These are phyloP conservation scores for Adansonia rubrostipa DNA, from an alignment of 441 rosid genomes.

Conservation along the genomic window DNA sequence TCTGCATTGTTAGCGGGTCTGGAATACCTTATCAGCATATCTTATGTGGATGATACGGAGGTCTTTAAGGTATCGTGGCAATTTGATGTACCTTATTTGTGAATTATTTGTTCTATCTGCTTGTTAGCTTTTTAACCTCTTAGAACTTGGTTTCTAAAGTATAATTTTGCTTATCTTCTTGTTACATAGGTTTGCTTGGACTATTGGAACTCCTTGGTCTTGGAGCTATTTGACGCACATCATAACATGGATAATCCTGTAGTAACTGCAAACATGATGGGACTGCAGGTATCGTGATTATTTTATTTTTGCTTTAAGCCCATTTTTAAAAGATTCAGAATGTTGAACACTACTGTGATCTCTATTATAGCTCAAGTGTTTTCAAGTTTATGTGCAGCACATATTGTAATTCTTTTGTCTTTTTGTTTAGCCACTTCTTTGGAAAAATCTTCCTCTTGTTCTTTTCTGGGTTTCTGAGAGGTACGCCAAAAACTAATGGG, in stretches of 20 bases:
- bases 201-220: constrained; percentile 92
- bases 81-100: neutral
- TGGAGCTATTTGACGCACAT: constrained; percentile 89
- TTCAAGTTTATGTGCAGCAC: neutral
- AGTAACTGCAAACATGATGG: constrained; percentile 75
- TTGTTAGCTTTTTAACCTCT: constrained; percentile 16
- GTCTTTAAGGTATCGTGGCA: constrained; percentile 80
- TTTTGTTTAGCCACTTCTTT: neutral
- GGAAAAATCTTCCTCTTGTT: neutral
- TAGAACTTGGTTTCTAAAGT: constrained; percentile 14
- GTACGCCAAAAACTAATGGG: neutral
- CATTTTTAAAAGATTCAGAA: neutral
- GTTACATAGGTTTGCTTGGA: constrained; percentile 94
- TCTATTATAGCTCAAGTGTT: neutral
- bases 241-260: constrained; percentile 90
- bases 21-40: constrained; percentile 86
- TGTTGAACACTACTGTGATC: neutral
- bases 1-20: constrained; percentile 78
- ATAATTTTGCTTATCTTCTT: constrained; percentile 19
- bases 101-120: constrained; percentile 4
- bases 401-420: neutral
- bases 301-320: constrained; percentile 2
- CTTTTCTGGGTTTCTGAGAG: neutral
- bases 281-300: constrained; percentile 70
- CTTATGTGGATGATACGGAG: constrained; percentile 99